Evolutionary conservation across 176 grass and related monocot species (phyloP).

Genomic region (Chrysopogon serrulatus): DNA sequence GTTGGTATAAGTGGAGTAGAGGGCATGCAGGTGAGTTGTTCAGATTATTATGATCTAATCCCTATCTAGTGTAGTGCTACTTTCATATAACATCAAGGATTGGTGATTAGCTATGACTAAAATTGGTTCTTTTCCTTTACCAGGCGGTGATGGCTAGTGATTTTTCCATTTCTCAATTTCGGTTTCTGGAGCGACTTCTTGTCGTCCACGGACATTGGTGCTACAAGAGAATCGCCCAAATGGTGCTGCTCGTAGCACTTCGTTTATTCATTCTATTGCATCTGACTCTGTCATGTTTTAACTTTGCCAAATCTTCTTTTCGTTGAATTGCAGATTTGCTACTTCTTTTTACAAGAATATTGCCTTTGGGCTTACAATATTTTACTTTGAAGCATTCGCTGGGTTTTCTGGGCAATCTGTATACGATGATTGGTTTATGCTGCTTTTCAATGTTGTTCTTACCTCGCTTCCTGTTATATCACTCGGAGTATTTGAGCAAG

Average conservation of each 20-base stretch:
- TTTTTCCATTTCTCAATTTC: conserved; percentile 96
- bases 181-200: conserved; percentile 91
- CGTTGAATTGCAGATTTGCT: conserved; percentile 80
- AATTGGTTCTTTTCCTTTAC: conserved; percentile 27
- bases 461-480: conserved; percentile 97
- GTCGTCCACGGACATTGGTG: conserved; percentile 99
- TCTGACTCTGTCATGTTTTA: background rate
- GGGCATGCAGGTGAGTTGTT: conserved; percentile 88
- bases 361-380: conserved; percentile 97
- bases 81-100: background rate
- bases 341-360: conserved; percentile 99
- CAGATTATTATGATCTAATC: conserved; percentile 1
- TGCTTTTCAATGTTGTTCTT: conserved; percentile 95
- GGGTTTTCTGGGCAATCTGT: conserved; percentile 97
- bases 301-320: conserved; percentile 19
- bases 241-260: conserved; percentile 52
- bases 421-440: conserved; percentile 99
- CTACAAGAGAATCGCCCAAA: conserved; percentile 97
- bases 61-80: background rate
- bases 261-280: conserved; percentile 19
- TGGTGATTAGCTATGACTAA: conserved; percentile 28
- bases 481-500: conserved; percentile 97
- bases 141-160: conserved; percentile 99
- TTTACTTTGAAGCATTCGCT: conserved; percentile 97
- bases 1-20: conserved; percentile 99